Base-by-base conservation (phyloP, 2,329 filamentous ascomycete species). In the Hymenoscyphus albidus region DNA sequence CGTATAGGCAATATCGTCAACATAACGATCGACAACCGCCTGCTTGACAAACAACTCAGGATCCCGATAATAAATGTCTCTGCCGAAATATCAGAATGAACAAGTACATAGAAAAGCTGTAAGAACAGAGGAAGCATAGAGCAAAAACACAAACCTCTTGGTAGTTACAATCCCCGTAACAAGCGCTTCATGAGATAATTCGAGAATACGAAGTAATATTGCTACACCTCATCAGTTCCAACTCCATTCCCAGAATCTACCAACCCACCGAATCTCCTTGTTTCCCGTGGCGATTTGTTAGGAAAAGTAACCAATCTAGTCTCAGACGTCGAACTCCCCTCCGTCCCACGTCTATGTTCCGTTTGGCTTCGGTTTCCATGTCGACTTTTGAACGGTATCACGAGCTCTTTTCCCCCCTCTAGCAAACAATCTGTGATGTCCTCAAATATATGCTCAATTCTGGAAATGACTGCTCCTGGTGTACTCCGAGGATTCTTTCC, bases 1-100 rank as follows among this genome's bases (percentile, higher is more conserved):
- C 0, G 90, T 92, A 63, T 82, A 86, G 0, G 91, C 89, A 42
- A 96, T 77, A 67, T 91, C 88, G 71, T 95, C 90, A 0, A 95
- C 84, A 57, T 91, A 85, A 38, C 82, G 81, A 73, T 95, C 88
- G 0, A 95, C 90, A 14, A 85, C 80, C 16, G 76, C 74, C 74
- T 95, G 92, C 59, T 81, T 87, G 22, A 82, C 81, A 72, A 95
- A 96, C 0, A 96, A 78, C 10, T 86, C 82, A 4, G 88, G 85
- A 69, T 93, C 83, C 70, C 91, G 86, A 73, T 96, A 96, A 75
- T 88, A 96, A 3, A 96, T 87, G 71, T 91, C 90, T 67, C 91
- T 94, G 66, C n/a, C 1, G 2, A 39, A 39, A 35, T 39, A 59
- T 67, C 10, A 68, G 62, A 51, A 59, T 18, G 62, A 13, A 13